Base-by-base conservation (phyloP, 495 filamentous ascomycete genomes). In the Xylaria bambusicola region DNA sequence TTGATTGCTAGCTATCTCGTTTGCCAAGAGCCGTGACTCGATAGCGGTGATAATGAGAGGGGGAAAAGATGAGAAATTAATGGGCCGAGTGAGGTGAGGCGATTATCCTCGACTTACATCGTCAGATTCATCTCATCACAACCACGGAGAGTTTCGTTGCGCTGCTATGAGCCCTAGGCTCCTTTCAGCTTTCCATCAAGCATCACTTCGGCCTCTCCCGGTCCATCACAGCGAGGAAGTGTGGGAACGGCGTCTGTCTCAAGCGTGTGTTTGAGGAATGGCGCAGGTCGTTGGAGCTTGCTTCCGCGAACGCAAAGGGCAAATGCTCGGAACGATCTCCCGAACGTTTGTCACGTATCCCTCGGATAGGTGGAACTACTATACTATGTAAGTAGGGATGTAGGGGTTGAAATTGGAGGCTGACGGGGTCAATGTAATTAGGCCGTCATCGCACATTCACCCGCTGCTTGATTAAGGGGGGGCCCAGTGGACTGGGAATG, bases 241-340 rank as follows among this genome's bases (percentile, higher is more conserved):
- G 27, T 52, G 18, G 29, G 48, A 21, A 23, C 54, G 21, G 26
- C n/a, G 24, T 38, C 31, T 41, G 45, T 23, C 35, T 23, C 58
- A 56, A 49, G 56, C 12, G 54, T 52, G 7, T 58, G 47, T 60
- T 33, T 44, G n/a, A 57, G 55, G 23, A 44, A 7, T 35, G 27
- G 55, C 53, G 24, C 40, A 49, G 60, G 36, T 45, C 41, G 48
- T 59, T 45, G 15, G n/a, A 31, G 24, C 35, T 52, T 61, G 56
- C 51, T 46, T 71, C 68, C 68, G 68, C 54, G 66, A 66, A 60
- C 68, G 66, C 63, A 71, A 68, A 62, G 20, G 66, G 68, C 47
- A 71, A 68, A 56, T 48, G 26, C 41, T 58, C 68, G 68, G 68
- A 68, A 62, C 31, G 60, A 61, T 45, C 58, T 66, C 58, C 66